A percentile compares a stretch with the other conserved stretches of the same genome.
phyloP scores from a whole-genome alignment of 139 green algal species.

The Chlamydomonas sp. region DNA sequence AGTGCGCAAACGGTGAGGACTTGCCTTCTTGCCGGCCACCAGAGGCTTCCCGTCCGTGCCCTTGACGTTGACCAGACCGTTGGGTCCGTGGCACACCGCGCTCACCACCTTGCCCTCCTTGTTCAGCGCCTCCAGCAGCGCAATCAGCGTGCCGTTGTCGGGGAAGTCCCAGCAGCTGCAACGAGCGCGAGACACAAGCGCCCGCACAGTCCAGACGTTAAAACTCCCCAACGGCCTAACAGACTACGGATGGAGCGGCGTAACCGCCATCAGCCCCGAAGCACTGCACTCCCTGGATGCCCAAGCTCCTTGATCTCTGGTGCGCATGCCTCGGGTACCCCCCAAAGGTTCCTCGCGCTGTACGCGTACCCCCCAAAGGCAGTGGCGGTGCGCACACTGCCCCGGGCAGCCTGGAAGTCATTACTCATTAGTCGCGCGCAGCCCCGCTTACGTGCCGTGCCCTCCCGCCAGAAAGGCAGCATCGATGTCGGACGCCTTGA shows the following conservation, averaged over 20 bases:
- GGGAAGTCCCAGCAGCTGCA: slow-evolving; percentile 34
- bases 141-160: slow-evolving; percentile 21
- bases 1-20: neutral
- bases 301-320: no score
- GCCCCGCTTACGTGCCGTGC: neutral
- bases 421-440: no score
- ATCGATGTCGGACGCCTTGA: slow-evolving; percentile 16
- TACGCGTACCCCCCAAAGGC: no score
- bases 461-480: slow-evolving; percentile 31
- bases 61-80: slow-evolving; percentile 51
- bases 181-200: neutral
- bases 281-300: no score
- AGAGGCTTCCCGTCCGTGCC: slow-evolving; percentile 45
- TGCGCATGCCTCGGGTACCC: no score
- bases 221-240: no score
- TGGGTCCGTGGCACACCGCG: slow-evolving; percentile 59
- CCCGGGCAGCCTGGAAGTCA: no score
- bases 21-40: slow-evolving; percentile 31
- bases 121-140: slow-evolving; percentile 15
- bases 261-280: no score
- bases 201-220: neutral
- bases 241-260: no score
- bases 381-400: no score
- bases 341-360: no score
- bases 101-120: slow-evolving; percentile 49